Evolutionary conservation across 2,329 filamentous ascomycete genomes (phyloP), one percentile per base, ranked within the genome.

Genomic region (Aspergillus intermedius): DNA sequence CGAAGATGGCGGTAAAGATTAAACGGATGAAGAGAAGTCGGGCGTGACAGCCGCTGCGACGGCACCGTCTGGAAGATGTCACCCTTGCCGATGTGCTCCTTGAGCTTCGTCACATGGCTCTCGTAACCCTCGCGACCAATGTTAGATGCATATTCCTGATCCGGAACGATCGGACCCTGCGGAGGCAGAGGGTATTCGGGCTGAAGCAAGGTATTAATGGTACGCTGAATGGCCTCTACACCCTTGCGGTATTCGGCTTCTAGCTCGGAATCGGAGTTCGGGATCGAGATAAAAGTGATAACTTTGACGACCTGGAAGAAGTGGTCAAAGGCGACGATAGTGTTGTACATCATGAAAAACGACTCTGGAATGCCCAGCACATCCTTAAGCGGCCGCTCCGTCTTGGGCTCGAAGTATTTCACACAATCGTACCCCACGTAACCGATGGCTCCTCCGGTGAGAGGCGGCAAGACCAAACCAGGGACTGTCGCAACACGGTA

Each of bases 371-470:
- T 88, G 51, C 86, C 75, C 19, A 97, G 78, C 25, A 94, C 80
- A 70, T 98, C 93, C 70, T 93, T 86, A 76, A 96, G 82, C 2
- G 88, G 82, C 44, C 90, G 81, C 22, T 84, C 84, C n/a, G 93
- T 97, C 78, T 91, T 94, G 53, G 93, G 93, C 76, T 98, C 93
- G 60, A 98, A 98, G 72, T 97, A 97, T 64, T 86, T 84, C 61
- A 98, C 88, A 69, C 93, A 98, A 67, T 98, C 93, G 65, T 98
- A 98, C 46, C 91, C 91, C 5, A 97, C 89, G 68, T 97, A 98
- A 51, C 93, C 93, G 61, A 98, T 89, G 10, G 91, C 93, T 44
- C 93, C 93, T 37, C 91, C 93, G 0, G 88, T 88, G 72, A 98
- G 75, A 22, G 88, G 87, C 45, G 93, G 93, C 34, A 98, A 78